Evolutionary conservation across 345 rosid species (phyloP).

Genomic region (Leavenworthia alabamica): DNA sequence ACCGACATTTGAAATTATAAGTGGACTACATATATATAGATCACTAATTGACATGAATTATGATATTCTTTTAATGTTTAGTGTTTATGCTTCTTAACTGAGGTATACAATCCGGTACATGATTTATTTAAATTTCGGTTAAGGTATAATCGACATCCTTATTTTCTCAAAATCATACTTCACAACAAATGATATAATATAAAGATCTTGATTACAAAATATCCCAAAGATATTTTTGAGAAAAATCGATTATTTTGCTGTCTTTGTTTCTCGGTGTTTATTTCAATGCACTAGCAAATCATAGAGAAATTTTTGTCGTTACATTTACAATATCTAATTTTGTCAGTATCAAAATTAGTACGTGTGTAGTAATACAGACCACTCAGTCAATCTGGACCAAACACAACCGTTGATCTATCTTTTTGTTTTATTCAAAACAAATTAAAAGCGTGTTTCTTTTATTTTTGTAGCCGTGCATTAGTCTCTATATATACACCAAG

Average conservation of each 20-base stretch:
- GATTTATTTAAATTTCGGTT: not conserved
- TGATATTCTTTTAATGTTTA: not conserved
- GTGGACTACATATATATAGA: not conserved
- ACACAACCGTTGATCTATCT: constrained; percentile 19
- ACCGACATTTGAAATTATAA: not conserved
- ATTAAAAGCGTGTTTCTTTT: constrained; percentile 25
- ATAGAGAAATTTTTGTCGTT: constrained; percentile 3
- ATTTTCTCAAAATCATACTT: not conserved
- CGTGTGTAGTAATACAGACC: constrained; percentile 23
- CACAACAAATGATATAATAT: not conserved
- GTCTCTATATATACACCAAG: constrained; percentile 16
- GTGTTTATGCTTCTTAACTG: not conserved
- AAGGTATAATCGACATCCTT: not conserved
- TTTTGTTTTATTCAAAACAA: not conserved
- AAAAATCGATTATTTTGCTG: not conserved
- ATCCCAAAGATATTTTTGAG: constrained; percentile 4
- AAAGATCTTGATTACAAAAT: not conserved
- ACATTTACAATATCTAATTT: constrained; percentile 7
- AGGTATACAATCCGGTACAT: not conserved
- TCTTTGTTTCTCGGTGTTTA: not conserved
- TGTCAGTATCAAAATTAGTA: constrained; percentile 12
- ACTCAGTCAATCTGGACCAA: constrained; percentile 12
- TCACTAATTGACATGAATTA: not conserved
- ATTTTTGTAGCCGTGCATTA: not conserved
- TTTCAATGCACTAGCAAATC: constrained; percentile 12